Base-by-base conservation (phyloP, 345 rosid species). In the Carallia brachiata region DNA sequence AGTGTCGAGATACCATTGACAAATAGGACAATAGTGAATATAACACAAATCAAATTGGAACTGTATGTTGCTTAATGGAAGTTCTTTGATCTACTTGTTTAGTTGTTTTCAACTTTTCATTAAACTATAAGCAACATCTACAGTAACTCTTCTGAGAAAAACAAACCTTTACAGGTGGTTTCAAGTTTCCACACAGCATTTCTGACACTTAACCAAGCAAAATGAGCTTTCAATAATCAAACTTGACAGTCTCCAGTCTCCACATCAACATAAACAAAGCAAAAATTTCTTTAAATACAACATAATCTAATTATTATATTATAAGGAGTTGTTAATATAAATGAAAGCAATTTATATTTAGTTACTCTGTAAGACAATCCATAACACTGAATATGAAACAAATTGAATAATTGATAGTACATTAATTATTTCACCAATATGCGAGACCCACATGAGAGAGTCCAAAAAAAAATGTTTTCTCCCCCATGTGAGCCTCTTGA, bases 401-500 rank as follows among this genome's bases (percentile, higher is more conserved):
- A 15, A 6, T 70, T 50, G 52, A 67, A 73, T 65, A 28, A 60
- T 62, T 74, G 72, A 78, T 62, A 47, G 48, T 57, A 72, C 58
- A 71, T 53, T 39, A 76, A 71, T 53, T 39, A 76, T 61, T 69
- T 53, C 32, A 75, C 65, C 30, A 73, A 75, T 70, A 55, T 30
- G 18, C 15, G 66, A 76, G 66, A 70, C 76, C 75, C 79, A n/a
- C 75, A 76, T 62, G 75, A 74, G 78, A 70, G 36, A 63, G 79
- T 56, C 66, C 77, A 68, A 80, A 80, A 55, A 23, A 77, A 78
- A 78, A 70, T 69, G 82, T 72, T 69, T 74, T 19, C 81, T 36
- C 62, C 63, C 75, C 78, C 80, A 72, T 78, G 84, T 74, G 86
- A 76, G 50, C 48, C 62, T 77, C 73, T 63, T 57, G 23, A 23